phyloP scores from a whole-genome alignment of 495 filamentous ascomycete species.

The Elasticomyces elasticus region DNA sequence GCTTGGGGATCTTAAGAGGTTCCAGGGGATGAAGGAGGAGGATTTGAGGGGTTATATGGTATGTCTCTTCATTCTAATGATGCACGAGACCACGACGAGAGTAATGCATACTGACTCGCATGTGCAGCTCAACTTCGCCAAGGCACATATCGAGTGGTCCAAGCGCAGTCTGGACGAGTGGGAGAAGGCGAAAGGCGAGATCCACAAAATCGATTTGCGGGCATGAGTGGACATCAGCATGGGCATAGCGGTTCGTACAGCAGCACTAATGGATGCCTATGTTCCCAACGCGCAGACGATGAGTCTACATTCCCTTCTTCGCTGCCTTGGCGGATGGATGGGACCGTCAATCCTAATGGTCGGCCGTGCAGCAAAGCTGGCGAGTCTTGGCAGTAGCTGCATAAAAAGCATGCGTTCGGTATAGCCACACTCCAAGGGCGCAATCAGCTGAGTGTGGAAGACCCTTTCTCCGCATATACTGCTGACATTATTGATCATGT shows the following conservation, averaged over 20 bases:
- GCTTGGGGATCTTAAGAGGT: constrained; percentile 78
- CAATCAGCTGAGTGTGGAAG: too few species aligned
- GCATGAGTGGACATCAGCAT: not conserved
- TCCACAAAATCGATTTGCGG: constrained; percentile 48
- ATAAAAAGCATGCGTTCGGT: too few species aligned
- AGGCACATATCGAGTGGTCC: constrained; percentile 96
- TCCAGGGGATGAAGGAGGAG: constrained; percentile 88
- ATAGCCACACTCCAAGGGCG: too few species aligned
- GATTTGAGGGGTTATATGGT: constrained; percentile 95
- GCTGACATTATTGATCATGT: too few species aligned
- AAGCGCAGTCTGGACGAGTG: constrained; percentile 91
- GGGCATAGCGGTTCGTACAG: not conserved
- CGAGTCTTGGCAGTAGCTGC: too few species aligned
- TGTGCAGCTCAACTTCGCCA: constrained; percentile 75
- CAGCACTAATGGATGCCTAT: not conserved
- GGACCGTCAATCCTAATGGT: too few species aligned
- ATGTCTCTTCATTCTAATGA: constrained; percentile 32
- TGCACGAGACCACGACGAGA: not conserved
- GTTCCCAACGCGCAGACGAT: too few species aligned
- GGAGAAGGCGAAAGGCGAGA: constrained; percentile 89
- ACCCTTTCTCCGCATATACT: too few species aligned
- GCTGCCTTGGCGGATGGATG: too few species aligned
- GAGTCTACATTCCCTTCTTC: too few species aligned
- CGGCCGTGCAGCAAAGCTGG: too few species aligned
- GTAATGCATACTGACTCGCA: constrained; percentile 10